Evolutionary conservation across 768 basidiomycete species (phyloP), one percentile per base, ranked within the genome.

Genomic region (Leccinum uliginosum): DNA sequence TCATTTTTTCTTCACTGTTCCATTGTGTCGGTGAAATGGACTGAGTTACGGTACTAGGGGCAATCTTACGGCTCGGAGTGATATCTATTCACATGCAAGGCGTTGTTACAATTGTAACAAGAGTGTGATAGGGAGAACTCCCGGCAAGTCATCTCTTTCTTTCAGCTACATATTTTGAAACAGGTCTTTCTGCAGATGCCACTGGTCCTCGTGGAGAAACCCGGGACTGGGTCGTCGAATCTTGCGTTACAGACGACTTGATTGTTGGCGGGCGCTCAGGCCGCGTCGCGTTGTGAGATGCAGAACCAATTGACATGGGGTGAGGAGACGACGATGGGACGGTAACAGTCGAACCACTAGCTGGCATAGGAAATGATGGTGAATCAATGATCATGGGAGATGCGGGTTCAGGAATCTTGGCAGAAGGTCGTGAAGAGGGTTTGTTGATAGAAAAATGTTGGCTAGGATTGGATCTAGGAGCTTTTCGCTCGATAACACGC

Each of bases 101-200:
- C 4, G 21, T 21, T n/a, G 23, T 19, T 24, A 40, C 29, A 49
- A 24, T 24, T 24, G 30, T 15, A 26, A 30, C 47, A 32, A 30
- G 7, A 23, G 26, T 12, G 8, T 30, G 26, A 8, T 26, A 50
- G 46, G 27, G 6, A 34, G 11, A 40, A 30, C 11, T 45, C 30
- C 26, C 7, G 21, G 0, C n/a, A n/a, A n/a, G 15, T 56, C 58
- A 56, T 57, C 51, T 59, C 50, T 68, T 53, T 71, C 74, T 53
- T 52, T 55, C 59, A 34, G 68, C 66, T 69, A 71, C 73, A 54
- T 76, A 77, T 55, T 66, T 70, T 0, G 77, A 75, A 19, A 51
- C 11, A 45, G 52, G 56, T 19, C 66, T 58, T 53, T 63, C 64
- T 19, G 50, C 53, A 15, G 56, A 51, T 40, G 50, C n/a, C n/a